Percentiles rank a stretch among this genome's conserved stretches.
These are phyloP conservation scores for Stropharia rugosoannulata DNA, from an alignment of 768 basidiomycete genomes.

Conservation along the genomic window DNA sequence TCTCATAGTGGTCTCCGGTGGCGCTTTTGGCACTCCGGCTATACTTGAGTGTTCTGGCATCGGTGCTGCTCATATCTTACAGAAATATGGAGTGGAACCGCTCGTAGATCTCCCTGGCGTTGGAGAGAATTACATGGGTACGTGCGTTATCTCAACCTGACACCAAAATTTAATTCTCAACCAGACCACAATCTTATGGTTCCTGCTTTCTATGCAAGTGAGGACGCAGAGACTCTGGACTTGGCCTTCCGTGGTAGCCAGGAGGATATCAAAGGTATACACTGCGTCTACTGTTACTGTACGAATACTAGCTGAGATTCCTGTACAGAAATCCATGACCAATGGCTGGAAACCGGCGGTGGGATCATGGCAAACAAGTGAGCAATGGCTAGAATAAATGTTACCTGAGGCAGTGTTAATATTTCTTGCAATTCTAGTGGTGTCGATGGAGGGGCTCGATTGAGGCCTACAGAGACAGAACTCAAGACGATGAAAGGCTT, in stretches of 20 bases:
- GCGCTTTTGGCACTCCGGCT: conserved; percentile 54
- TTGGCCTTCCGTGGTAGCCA: conserved; percentile 38
- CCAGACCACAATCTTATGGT: conserved; percentile 42
- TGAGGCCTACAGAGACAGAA: conserved; percentile 51
- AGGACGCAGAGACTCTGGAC: conserved; percentile 51
- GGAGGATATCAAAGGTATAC: conserved; percentile 37
- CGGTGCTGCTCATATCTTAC: conserved; percentile 49
- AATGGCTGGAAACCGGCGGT: conserved; percentile 34
- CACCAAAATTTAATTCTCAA: no score
- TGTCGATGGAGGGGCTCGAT: conserved; percentile 54
- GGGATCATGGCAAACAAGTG: conserved; percentile 59
- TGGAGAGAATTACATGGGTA: conserved; percentile 66
- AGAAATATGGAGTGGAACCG: conserved; percentile 43
- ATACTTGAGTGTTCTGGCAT: conserved; percentile 62
- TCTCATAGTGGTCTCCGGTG: conserved; percentile 50
- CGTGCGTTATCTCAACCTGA: background rate
- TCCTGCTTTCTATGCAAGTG: conserved; percentile 39
- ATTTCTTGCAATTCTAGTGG: conserved; percentile 31
- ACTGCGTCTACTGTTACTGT: background rate
- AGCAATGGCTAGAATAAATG: conserved; percentile 5
- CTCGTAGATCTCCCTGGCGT: conserved; percentile 75
- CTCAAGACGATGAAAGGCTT: conserved; percentile 51
- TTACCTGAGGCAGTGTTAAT: conserved; percentile 6
- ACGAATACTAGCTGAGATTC: background rate
- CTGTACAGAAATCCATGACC: conserved; percentile 15